Conservation (phyloP, 164 flowering plant genomes). For the Vitis cinerea region DNA sequence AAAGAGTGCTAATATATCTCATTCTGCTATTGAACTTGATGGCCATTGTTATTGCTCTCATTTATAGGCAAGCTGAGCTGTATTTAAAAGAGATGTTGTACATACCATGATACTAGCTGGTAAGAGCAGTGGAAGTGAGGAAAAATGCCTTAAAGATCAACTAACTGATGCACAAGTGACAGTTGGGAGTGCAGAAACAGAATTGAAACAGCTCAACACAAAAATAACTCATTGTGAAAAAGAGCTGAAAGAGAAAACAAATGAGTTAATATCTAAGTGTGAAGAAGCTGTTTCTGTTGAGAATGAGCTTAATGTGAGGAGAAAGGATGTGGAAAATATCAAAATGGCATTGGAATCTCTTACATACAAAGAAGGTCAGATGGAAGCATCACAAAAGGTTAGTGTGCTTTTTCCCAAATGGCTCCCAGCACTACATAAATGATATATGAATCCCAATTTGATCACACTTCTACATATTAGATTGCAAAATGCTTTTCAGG, state of each 20-base stretch:
- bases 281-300: conserved; percentile 81
- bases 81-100: background rate
- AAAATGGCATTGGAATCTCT: conserved; percentile 56
- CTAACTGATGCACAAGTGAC: conserved; percentile 87
- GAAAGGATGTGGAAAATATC: conserved; percentile 62
- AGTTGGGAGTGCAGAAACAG: conserved; percentile 87
- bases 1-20: background rate
- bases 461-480: too few relatives aligned
- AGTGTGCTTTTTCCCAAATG: background rate
- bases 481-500: conserved; percentile 39
- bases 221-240: conserved; percentile 75
- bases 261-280: conserved; percentile 61
- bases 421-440: background rate
- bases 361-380: conserved; percentile 67
- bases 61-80: background rate
- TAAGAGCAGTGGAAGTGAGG: conserved; percentile 89
- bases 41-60: background rate
- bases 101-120: conserved; percentile 63
- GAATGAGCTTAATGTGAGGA: conserved; percentile 60
- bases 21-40: background rate
- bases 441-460: background rate
- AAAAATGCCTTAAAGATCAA: conserved; percentile 96
- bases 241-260: conserved; percentile 76
- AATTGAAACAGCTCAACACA: conserved; percentile 75
- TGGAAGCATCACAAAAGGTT: conserved; percentile 89